Evolutionary conservation across 1,284 basidiomycete species (phyloP), one percentile per base, ranked within the genome.

Genomic region (Crepidotus sp.): DNA sequence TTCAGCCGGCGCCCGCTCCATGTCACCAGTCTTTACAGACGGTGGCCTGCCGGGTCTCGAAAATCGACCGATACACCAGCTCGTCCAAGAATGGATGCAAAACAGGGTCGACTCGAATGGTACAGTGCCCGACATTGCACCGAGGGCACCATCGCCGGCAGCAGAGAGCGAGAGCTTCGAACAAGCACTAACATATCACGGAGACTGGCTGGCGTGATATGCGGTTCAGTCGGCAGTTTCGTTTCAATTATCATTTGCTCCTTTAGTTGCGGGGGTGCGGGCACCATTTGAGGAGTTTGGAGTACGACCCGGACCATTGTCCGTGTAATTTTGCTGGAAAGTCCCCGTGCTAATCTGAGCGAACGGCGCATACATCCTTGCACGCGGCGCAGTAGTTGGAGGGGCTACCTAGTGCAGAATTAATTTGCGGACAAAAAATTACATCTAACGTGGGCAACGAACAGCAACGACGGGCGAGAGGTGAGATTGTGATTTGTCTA

Each of bases 221-320:
- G 24, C 11, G 8, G 27, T 22, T 48, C 31, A 45, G 24, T 40
- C 35, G 6, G 24, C 36, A 9, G 27, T 19, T 6, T 33, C 7
- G 32, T 48, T 26, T 6, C 17, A 27, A n/a, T 32, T 40, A 36
- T 39, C 17, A 32, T 25, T 56, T 47, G 45, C 43, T 54, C 47
- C 56, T 37, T 45, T 59, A 54, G 59, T 63, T 18, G 63, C 60
- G 25, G 79, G 76, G 18, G 77, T 73, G 43, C 63, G 63, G 26
- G 70, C 73, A 19, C 77, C 77, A 57, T 80, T 70, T 17, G 69
- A 71, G 26, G 78, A 80, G 46, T 67, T 71, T 0, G 78, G 79
- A 18, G 78, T 80, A 53, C 71, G 62, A 39, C 66, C 70, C 27
- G 59, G 54, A 42, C 59, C 60, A 40, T 61, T 63, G 40, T 61